These are phyloP conservation scores for Epichloe glyceriae DNA, from an alignment of 2,329 filamentous ascomycete species.

Conservation along the genomic window DNA sequence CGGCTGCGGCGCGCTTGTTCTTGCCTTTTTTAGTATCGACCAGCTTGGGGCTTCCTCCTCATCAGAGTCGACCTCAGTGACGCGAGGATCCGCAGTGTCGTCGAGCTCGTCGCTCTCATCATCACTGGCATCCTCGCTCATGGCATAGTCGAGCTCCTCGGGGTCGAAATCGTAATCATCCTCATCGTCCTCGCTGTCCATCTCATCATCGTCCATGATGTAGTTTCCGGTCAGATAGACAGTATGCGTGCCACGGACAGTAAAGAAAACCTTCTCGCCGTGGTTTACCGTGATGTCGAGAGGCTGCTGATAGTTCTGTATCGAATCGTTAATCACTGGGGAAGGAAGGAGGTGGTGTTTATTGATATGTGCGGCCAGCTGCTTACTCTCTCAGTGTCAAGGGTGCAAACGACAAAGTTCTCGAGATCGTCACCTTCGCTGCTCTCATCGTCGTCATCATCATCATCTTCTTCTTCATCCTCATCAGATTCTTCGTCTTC, in stretches of 20 bases:
- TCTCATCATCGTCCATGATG: conserved; percentile 58
- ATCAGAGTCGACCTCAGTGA: conserved; percentile 72
- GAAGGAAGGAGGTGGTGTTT: not conserved
- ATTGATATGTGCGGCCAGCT: not conserved
- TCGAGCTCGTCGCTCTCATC: conserved; percentile 68
- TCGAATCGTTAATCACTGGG: conserved; percentile 14
- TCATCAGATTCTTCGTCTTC: conserved; percentile 32
- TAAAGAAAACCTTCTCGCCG: conserved; percentile 84
- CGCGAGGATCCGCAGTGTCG: conserved; percentile 62
- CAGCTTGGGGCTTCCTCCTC: conserved; percentile 58
- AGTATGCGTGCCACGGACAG: conserved; percentile 77
- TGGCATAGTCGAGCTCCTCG: conserved; percentile 62
- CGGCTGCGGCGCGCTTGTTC: conserved; percentile 86
- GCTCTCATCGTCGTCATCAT: conserved; percentile 47
- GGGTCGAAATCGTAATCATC: conserved; percentile 72
- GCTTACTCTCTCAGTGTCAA: conserved; percentile 80
- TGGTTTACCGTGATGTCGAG: conserved; percentile 87
- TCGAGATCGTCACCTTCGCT: conserved; percentile 58
- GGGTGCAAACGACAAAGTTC: conserved; percentile 88
- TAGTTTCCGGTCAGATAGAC: conserved; percentile 96
- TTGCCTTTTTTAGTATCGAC: conserved; percentile 57
- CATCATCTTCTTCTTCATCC: conserved; percentile 21
- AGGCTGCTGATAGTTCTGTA: conserved; percentile 83
- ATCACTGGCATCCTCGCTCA: conserved; percentile 61
- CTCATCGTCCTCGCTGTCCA: conserved; percentile 43